Conservation (phyloP, 1,284 basidiomycete species). For the Hymenochaete sp. region DNA sequence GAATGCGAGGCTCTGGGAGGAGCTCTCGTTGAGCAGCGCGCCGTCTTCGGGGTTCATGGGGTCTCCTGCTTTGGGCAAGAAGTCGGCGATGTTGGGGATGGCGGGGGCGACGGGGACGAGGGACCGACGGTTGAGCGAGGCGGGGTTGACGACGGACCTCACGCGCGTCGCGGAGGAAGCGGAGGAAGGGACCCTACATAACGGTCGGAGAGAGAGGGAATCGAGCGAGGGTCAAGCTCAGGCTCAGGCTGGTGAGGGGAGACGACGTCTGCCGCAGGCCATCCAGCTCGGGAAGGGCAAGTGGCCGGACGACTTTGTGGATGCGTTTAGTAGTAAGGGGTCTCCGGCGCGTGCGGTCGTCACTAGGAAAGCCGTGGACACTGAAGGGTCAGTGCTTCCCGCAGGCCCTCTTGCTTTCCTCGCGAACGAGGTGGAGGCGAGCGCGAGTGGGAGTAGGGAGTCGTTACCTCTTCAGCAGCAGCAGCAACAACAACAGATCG, state of each 20-base stretch:
- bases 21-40: conserved; percentile 5
- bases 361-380: no score
- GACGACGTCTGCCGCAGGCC: conserved; percentile 21
- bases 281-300: conserved; percentile 67
- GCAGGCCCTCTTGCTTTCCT: conserved; percentile 38
- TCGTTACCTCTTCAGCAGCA: no score
- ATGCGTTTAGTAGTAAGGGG: no score
- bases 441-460: no score
- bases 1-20: conserved; percentile 35
- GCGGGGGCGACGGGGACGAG: conserved; percentile 36
- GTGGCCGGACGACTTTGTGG: conserved; percentile 75
- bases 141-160: conserved; percentile 44
- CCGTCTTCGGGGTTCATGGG: conserved; percentile 1
- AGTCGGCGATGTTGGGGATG: conserved; percentile 46
- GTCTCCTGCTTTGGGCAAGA: conserved; percentile 39
- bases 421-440: no score
- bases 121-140: conserved; percentile 57
- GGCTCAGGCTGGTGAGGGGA: background rate
- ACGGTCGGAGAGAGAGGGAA: conserved; percentile 35
- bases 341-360: no score
- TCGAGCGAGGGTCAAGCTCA: conserved; percentile 23
- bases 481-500: conserved; percentile 23
- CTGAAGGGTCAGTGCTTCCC: conserved; percentile 10
- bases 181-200: conserved; percentile 38
- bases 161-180: conserved; percentile 62